Evolutionary conservation across 164 flowering plant genomes (phyloP).

Genomic region (Berberis thunbergii): DNA sequence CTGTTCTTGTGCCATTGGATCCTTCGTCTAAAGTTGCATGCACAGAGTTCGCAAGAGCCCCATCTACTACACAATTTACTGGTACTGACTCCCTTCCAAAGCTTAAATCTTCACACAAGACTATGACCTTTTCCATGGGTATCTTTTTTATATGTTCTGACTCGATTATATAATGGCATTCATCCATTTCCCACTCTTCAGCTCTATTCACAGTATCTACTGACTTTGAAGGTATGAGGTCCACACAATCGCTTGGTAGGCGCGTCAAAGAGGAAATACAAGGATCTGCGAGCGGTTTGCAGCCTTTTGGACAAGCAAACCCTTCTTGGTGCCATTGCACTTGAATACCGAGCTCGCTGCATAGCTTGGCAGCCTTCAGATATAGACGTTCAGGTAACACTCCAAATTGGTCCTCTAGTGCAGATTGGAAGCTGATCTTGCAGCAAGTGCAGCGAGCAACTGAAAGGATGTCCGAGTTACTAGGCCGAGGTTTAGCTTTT

Average conservation of each 20-base stretch:
- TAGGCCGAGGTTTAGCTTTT: slow-evolving; percentile 66
- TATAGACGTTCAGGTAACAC: slow-evolving; percentile 61
- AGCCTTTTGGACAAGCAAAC: slow-evolving; percentile 78
- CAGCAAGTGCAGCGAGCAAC: slow-evolving; percentile 82
- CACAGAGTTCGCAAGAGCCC: slow-evolving; percentile 34
- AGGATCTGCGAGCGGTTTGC: slow-evolving; percentile 29
- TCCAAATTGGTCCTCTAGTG: slow-evolving; percentile 58
- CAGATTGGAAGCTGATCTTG: slow-evolving; percentile 50
- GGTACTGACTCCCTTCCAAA: slow-evolving; percentile 76
- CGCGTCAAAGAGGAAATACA: slow-evolving; percentile 20
- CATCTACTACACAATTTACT: slow-evolving; percentile 68
- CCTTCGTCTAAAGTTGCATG: slow-evolving; percentile 17
- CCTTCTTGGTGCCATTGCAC: slow-evolving; percentile 81
- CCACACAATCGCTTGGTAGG: slow-evolving; percentile 19
- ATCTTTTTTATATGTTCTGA: slow-evolving; percentile 34
- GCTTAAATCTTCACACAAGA: slow-evolving; percentile 81
- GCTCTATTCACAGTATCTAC: slow-evolving; percentile 12
- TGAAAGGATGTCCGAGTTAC: slow-evolving; percentile 62
- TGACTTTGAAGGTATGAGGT: slow-evolving; percentile 5
- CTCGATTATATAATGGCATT: slow-evolving; percentile 62
- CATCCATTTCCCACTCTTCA: slow-evolving; percentile 69
- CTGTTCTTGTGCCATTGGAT: slow-evolving; percentile 20
- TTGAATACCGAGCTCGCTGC: slow-evolving; percentile 71
- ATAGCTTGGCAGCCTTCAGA: slow-evolving; percentile 87
- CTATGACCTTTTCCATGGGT: slow-evolving; percentile 22